Evolutionary conservation across 352 stramenopile genomes (phyloP).

Genomic region (Pelagophyceae sp.): DNA sequence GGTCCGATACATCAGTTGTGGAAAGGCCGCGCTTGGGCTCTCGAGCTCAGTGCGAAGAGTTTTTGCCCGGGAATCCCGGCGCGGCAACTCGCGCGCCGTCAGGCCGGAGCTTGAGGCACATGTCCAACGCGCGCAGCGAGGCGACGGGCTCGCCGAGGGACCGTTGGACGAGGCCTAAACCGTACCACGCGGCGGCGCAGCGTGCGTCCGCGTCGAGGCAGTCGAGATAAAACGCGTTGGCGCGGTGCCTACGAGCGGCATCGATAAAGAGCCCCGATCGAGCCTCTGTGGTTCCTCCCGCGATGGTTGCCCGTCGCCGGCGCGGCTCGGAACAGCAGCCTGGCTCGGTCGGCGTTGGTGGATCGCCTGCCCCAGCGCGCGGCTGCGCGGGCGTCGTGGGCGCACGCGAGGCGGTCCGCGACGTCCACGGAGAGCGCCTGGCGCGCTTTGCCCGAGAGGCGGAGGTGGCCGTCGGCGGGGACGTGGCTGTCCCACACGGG

Average conservation of each 20-base stretch:
- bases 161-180: background rate
- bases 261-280: background rate
- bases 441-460: background rate
- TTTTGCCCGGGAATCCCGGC: no score
- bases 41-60: no score
- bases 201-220: background rate
- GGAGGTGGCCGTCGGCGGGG: no score
- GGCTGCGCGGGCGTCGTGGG: background rate
- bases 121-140: conserved; percentile 8
- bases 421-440: background rate
- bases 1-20: no score
- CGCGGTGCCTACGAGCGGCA: background rate
- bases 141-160: conserved; percentile 2
- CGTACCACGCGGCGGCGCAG: background rate
- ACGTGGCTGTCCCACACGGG: background rate
- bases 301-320: background rate
- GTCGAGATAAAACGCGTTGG: background rate
- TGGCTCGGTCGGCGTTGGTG: background rate
- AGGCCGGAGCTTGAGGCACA: background rate
- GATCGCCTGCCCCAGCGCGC: background rate
- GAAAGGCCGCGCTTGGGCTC: no score
- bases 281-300: background rate
- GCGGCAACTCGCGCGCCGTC: no score
- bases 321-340: background rate
- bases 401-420: no score